Base-by-base conservation (phyloP, 129 eudicot genomes). In the Flaveria bidentis region DNA sequence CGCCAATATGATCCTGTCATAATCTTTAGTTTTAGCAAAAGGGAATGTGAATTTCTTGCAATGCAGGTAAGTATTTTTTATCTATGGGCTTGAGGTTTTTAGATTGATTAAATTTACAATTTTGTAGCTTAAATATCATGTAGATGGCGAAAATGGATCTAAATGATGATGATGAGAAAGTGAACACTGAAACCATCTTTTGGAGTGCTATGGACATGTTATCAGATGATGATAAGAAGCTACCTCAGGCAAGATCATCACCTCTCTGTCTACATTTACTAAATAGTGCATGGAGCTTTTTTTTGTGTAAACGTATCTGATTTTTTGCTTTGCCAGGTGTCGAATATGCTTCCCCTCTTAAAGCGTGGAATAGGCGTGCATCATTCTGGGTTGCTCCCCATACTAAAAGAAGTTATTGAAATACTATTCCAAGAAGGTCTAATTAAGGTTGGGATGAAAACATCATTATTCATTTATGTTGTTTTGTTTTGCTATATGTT, bases 201-300 rank as follows among this genome's bases (percentile, higher is more conserved):
- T 95, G 99, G 99, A 91, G 99, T 91, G 99, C 99, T 26, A 95
- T 95, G 99, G 96, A 91, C 82, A 95, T 95, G 89, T 76, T 95
- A 69, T 95, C 99, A 33, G 99, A 95, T 83, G 99, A 95, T 86
- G 99, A 95, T 77, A 95, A 91, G 69, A 95, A 91, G 84, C 80
- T 95, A 58, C 99, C 99, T 9, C 99, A 95, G 96, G 99, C 80
- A 76, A 66, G 90, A 65, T 71, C 12, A 14, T 50, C 47, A 44
- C 58, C 47, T 51, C 9, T 77, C 16, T 75, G 23, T 71, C n/a
- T 55, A 49, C 50, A 63, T 33, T 11, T 63, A 63, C 62, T 63
- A 30, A 28, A 25, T 9, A 71, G n/a, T 67, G 8, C 61, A 62
- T 11, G 69, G 18, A 30, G 36, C 20, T 56, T 49, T 81, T 50